These are phyloP conservation scores for Plasmodium chabaudi DNA, from an alignment of 169 alveolate genomes.

Conservation along the genomic window DNA sequence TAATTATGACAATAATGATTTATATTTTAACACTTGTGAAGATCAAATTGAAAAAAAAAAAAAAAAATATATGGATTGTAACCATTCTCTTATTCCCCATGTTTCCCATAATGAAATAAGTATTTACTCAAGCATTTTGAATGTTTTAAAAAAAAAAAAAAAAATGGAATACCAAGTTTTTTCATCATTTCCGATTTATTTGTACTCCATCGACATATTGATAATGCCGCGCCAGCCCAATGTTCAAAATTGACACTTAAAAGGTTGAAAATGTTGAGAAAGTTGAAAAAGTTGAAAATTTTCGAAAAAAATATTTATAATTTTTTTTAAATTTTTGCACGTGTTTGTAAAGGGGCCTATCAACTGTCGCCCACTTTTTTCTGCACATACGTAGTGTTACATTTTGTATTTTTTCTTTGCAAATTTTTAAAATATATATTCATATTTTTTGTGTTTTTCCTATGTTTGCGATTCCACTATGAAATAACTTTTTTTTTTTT, in stretches of 20 bases:
- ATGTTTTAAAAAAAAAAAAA: conserved; percentile 31
- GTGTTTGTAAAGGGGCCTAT: no score
- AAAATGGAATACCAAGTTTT: not conserved
- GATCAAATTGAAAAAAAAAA: not conserved
- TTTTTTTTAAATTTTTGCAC: no score
- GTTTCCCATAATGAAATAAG: conserved; percentile 41
- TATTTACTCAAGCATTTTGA: conserved; percentile 10
- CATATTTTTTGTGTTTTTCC: no score
- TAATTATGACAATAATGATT: not conserved
- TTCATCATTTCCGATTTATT: conserved; percentile 14
- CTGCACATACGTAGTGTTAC: not conserved
- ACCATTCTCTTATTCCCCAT: conserved; percentile 1
- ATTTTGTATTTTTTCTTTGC: no score
- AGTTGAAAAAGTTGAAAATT: not conserved
- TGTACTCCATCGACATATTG: conserved; percentile 49
- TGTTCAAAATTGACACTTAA: not conserved
- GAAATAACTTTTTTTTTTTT: no score
- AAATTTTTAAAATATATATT: no score
- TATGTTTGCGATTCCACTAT: no score
- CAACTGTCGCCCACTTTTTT: not conserved
- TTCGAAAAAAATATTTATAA: not conserved
- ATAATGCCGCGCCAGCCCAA: not conserved
- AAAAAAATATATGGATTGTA: no score
- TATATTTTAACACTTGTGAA: not conserved
- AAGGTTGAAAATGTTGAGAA: no score